Percentiles rank a stretch among this genome's conserved stretches.
phyloP scores from a whole-genome alignment of 2,329 filamentous ascomycete genomes.

The Biscogniauxia mediterranea region DNA sequence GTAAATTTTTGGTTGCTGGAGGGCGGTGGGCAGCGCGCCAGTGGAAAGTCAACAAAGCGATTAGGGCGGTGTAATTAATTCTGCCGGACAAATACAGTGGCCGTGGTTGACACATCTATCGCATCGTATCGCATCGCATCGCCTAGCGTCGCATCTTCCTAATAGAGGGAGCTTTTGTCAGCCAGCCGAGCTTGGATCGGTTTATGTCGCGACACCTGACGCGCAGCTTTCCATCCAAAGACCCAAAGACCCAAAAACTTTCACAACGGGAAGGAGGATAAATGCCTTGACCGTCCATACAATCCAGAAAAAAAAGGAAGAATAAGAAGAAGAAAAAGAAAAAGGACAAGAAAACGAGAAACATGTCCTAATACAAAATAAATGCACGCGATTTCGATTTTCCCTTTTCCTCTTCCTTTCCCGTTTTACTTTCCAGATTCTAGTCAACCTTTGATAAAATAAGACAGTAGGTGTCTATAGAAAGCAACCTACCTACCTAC shows the following conservation, averaged over 20 bases:
- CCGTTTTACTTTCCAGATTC: too few species aligned
- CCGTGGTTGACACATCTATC: neutral
- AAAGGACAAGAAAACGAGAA: too few species aligned
- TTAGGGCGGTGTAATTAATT: neutral
- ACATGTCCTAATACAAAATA: neutral
- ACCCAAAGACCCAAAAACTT: neutral
- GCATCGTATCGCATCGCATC: neutral
- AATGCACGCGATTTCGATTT: neutral
- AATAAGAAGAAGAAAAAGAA: too few species aligned
- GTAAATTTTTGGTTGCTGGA: neutral
- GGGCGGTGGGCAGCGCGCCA: neutral
- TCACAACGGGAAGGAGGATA: neutral
- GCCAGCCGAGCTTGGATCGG: neutral
- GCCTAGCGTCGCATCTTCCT: neutral
- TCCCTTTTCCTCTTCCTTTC: neutral
- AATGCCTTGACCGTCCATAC: neutral
- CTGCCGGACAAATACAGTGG: neutral
- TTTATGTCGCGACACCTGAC: neutral
- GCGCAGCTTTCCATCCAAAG: neutral
- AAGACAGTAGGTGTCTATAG: too few species aligned
- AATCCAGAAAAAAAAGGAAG: neutral
- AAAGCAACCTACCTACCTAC: too few species aligned
- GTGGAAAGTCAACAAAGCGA: neutral
- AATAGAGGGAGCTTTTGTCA: neutral
- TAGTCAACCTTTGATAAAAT: too few species aligned